Base-by-base conservation (phyloP, 176 grass and related monocot species). In the Neostapfia colusana region DNA sequence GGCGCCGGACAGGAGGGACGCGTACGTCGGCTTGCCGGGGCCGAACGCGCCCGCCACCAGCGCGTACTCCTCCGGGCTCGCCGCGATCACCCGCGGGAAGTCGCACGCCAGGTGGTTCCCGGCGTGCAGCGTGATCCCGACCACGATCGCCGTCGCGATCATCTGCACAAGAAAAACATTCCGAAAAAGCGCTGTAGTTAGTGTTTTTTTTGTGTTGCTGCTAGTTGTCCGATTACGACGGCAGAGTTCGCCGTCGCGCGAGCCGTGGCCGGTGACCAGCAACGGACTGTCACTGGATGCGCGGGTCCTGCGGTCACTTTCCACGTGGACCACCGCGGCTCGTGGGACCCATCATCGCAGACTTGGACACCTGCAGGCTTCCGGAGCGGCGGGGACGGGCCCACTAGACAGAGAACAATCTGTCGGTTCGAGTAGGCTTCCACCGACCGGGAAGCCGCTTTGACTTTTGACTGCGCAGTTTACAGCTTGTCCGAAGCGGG, bases 21-120 rank as follows among this genome's bases (percentile, higher is more conserved):
- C 59, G 87, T 95, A 99, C 0, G 91, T 86, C 1, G 95, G 95
- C 79, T 55, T 84, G 39, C 25, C 37, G 0, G 53, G 5, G 5
- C 95, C 95, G 54, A 99, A 99, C 23, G 90, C 92, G 17, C 55
- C 69, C 0, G 85, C 87, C 23, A 99, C 89, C 20, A 92, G 75
- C 73, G 7, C 9, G 83, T 99, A 99, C 74, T 92, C 84, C 60
- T 88, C 85, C 0, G 91, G 87, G 4, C 55, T 45, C 14, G 91
- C 63, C 65, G 77, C 84, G 82, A 87, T 92, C 74, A 99, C 17
- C 10, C 91, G 89, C 27, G 95, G 95, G 76, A 99, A 99, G 81
- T 99, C 95, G 55, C 95, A 99, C 31, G 89, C 89, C 70, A 99
- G 77, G 46, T 99, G 95, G 87, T 93, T 99, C 42, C 95, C 95